Percentiles rank a stretch among this genome's conserved stretches.
phyloP scores from a whole-genome alignment of 139 green algal genomes.

The Tetraselmis chui region DNA sequence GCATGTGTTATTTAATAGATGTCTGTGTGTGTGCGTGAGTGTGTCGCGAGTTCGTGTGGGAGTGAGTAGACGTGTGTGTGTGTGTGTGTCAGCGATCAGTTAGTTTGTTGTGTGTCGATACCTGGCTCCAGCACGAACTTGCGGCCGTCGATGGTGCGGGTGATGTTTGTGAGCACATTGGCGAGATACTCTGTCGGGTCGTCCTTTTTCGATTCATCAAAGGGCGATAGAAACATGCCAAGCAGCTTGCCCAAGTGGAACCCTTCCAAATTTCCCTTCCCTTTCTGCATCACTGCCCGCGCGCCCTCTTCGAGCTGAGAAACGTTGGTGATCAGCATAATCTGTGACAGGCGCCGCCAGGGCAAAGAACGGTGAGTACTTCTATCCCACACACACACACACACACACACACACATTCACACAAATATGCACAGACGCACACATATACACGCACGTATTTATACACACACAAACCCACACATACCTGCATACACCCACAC shows the following conservation, averaged over 20 bases:
- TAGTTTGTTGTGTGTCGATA: no score
- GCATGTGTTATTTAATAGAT: no score
- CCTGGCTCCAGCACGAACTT: slow-evolving; percentile 63
- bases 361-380: not conserved
- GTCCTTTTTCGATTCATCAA: slow-evolving; percentile 3
- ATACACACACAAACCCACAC: no score
- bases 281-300: slow-evolving; percentile 55
- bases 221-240: not conserved
- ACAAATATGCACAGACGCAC: no score
- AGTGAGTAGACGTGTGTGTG: no score
- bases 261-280: slow-evolving; percentile 35
- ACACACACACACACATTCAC: no score
- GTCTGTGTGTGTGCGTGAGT: no score
- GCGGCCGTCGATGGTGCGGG: slow-evolving; percentile 35
- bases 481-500: no score
- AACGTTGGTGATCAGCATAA: slow-evolving; percentile 73
- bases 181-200: slow-evolving; percentile 63
- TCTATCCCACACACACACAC: not conserved
- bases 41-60: no score
- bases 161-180: slow-evolving; percentile 65
- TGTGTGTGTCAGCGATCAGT: no score
- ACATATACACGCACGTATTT: no score
- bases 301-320: slow-evolving; percentile 52
- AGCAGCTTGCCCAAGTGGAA: slow-evolving; percentile 22
- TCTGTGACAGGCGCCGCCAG: no score